Percentiles rank a stretch among this genome's conserved stretches.
Conservation (phyloP, 345 rosid species). For the Psidium guajava region DNA sequence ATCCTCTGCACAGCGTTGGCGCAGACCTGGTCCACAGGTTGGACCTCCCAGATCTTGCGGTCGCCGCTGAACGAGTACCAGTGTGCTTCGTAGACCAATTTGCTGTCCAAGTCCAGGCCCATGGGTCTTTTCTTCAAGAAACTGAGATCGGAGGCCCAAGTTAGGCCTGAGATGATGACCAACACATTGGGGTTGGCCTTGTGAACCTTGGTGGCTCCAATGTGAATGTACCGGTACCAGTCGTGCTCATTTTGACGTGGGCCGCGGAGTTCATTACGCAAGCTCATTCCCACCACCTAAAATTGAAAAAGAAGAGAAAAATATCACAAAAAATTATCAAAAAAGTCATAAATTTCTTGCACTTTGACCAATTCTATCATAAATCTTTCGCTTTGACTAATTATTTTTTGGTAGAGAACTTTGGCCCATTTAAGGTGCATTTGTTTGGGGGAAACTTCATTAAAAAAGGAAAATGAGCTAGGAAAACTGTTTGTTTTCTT, state of each 20-base stretch:
- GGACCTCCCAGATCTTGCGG: slow-evolving; percentile 12
- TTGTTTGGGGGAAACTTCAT: too few species aligned
- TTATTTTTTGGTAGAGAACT: too few species aligned
- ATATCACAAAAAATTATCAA: too few species aligned
- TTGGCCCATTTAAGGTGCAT: too few species aligned
- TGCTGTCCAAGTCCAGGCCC: slow-evolving; percentile 5
- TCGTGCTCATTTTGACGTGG: slow-evolving; percentile 21
- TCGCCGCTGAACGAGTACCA: slow-evolving; percentile 23
- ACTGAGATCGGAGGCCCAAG: slow-evolving; percentile 13
- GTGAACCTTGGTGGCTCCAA: slow-evolving; percentile 29
- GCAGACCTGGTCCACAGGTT: slow-evolving; percentile 19
- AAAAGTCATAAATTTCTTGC: too few species aligned
- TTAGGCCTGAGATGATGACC: slow-evolving; percentile 30
- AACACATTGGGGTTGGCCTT: slow-evolving; percentile 25
- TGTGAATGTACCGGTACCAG: slow-evolving; percentile 13
- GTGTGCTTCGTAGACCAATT: slow-evolving; percentile 28
- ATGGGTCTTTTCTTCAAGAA: slow-evolving; percentile 13
- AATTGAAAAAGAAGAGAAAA: background rate
- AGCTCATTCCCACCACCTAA: slow-evolving; percentile 25
- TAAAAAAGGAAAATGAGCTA: too few species aligned
- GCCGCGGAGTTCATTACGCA: slow-evolving; percentile 42
- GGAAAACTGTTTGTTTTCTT: too few species aligned
- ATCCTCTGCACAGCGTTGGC: background rate
- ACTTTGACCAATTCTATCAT: too few species aligned
- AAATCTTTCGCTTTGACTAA: too few species aligned